A percentile compares a stretch with the other conserved stretches of the same genome.
Evolutionary conservation across 306 rosid species (phyloP).

Genomic region (Spatholobus suberectus): DNA sequence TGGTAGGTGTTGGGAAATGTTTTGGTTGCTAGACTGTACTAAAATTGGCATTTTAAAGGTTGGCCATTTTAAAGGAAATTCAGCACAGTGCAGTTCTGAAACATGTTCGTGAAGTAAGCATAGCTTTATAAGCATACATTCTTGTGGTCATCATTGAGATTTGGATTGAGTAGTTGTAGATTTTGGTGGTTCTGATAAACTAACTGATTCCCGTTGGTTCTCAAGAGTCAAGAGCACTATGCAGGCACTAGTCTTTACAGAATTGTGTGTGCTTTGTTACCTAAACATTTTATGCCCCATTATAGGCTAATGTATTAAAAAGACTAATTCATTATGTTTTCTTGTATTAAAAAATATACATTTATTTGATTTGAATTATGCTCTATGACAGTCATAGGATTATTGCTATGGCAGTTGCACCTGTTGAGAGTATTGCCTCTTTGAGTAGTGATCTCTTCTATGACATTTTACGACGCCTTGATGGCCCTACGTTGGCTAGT

Average conservation of each 20-base stretch:
- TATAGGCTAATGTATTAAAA: background rate
- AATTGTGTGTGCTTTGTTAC: slow-evolving; percentile 8
- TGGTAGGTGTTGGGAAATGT: slow-evolving; percentile 2
- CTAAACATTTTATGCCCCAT: slow-evolving; percentile 13
- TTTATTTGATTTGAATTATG: slow-evolving; percentile 31
- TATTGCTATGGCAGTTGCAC: slow-evolving; percentile 56
- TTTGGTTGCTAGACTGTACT: background rate
- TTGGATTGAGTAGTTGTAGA: slow-evolving; percentile 16
- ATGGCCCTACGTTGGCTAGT: slow-evolving; percentile 80
- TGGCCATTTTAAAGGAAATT: background rate
- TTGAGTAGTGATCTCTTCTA: slow-evolving; percentile 83
- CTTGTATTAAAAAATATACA: background rate
- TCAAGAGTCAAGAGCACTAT: background rate
- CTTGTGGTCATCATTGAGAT: background rate
- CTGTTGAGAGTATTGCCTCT: slow-evolving; percentile 60
- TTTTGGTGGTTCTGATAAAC: slow-evolving; percentile 23
- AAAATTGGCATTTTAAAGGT: background rate
- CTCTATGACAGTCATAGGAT: slow-evolving; percentile 47
- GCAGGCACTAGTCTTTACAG: background rate
- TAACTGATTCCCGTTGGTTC: background rate
- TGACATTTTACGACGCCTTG: slow-evolving; percentile 82
- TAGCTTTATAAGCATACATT: background rate
- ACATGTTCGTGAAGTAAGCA: slow-evolving; percentile 5
- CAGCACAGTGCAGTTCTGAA: background rate
- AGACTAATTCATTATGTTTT: background rate